Evolutionary conservation across 2,329 filamentous ascomycete species (phyloP).

Genomic region (Lachnellula arida): DNA sequence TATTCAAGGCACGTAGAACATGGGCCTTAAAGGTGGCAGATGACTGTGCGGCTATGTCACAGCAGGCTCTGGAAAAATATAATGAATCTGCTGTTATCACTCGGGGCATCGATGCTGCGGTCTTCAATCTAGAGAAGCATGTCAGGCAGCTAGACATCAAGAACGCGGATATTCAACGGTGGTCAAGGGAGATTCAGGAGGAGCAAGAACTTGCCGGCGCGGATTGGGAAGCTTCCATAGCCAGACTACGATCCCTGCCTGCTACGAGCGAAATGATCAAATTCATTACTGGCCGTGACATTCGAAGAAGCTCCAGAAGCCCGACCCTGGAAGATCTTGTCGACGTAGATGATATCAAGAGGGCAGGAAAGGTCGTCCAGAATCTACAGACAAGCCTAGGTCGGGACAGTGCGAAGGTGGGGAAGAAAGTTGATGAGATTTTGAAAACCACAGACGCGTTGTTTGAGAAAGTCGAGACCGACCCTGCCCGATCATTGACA

Average conservation of each 20-base stretch:
- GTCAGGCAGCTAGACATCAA: constrained; percentile 68
- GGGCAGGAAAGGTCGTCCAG: constrained; percentile 62
- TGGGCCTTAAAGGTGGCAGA: constrained; percentile 73
- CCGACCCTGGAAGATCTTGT: constrained; percentile 71
- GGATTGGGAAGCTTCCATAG: constrained; percentile 65
- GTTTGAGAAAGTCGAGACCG: constrained; percentile 58
- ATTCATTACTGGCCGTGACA: constrained; percentile 54
- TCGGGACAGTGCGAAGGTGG: constrained; percentile 55
- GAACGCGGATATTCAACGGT: constrained; percentile 64
- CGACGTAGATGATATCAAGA: constrained; percentile 66
- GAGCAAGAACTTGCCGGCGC: constrained; percentile 62
- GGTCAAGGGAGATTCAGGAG: constrained; percentile 61
- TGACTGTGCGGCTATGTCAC: constrained; percentile 63
- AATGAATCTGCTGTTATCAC: constrained; percentile 71
- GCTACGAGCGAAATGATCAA: constrained; percentile 62
- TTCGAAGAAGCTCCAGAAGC: constrained; percentile 40
- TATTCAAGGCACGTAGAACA: constrained; percentile 73
- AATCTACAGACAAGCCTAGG: constrained; percentile 56
- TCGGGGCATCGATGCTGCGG: constrained; percentile 75
- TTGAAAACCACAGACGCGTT: constrained; percentile 57
- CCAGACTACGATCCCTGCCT: constrained; percentile 58
- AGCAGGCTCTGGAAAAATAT: constrained; percentile 59
- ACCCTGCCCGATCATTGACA: constrained; percentile 49
- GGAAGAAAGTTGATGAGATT: constrained; percentile 55
- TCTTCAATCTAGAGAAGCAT: constrained; percentile 77